Base-by-base conservation (phyloP, 1,139 yeast species). In the Suhomyces anneliseae region DNA sequence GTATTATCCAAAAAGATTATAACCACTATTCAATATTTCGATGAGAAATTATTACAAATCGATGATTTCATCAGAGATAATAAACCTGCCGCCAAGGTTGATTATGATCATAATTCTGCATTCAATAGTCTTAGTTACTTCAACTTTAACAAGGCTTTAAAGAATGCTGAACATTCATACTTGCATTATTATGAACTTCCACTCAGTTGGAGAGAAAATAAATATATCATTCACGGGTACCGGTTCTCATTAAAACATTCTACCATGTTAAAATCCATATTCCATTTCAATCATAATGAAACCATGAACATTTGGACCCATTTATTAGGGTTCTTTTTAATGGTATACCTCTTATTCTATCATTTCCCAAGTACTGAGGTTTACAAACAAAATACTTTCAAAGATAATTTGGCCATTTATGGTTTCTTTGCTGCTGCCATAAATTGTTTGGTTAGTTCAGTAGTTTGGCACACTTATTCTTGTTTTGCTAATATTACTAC, bases 271-370 rank as follows among this genome's bases (percentile, higher is more conserved):
- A 62, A 66, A 48, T 79, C 87, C 46, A 68, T 87, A 10, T 81
- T 65, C 61, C 79, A 53, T 62, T 87, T 69, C 55, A 64, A 72
- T 56, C 98, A 93, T 68, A 93, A 93, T 62, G 99, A 93, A 65
- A 79, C 96, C 1, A 80, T 89, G 66, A 93, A 93, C 68, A 90
- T 93, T 49, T 93, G 99, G 99, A 79, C 97, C 0, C 99, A 93
- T 69, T 61, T 90, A 33, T 43, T 81, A 2, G 99, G 97, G 11
- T 78, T 87, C 8, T 43, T 80, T 2, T 60, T 81, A 33, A 69
- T 92, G 65, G 48, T 78, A 1, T 85, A 82, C 54, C 62, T 90
- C 33, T 76, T 82, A 27, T 50, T 81, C 12, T 70, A 68, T 53
- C 86, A 85, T 55, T 86, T 79, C 60, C 97, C 98, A 11, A 50